phyloP scores from a whole-genome alignment of 768 basidiomycete species.

The Mycena rosella region DNA sequence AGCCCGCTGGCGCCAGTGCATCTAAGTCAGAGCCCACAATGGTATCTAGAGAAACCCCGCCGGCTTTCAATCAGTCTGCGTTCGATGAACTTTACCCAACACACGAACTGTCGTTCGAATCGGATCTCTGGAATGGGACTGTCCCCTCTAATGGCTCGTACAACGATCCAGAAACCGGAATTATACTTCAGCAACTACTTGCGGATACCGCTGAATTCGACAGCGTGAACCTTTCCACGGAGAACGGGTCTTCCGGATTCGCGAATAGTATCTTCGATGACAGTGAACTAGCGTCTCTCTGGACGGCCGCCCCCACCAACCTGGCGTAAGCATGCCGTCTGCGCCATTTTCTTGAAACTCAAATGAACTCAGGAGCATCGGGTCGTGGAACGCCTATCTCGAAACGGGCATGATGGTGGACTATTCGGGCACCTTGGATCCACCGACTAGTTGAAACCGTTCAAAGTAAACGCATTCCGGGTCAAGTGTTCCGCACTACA shows the following conservation, averaged over 20 bases:
- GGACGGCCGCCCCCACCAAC: conserved; percentile 17
- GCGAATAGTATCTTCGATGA: conserved; percentile 19
- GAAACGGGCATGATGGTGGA: neutral
- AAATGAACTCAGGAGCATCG: neutral
- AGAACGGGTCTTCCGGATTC: conserved; percentile 3
- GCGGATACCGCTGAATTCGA: conserved; percentile 11
- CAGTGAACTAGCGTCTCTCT: conserved; percentile 33
- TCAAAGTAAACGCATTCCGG: no score
- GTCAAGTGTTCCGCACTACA: no score
- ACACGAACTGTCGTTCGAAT: neutral
- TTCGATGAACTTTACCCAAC: neutral
- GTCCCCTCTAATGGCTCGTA: neutral
- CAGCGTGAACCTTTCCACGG: neutral
- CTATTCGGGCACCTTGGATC: no score
- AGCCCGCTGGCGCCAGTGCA: neutral
- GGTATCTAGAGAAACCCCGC: neutral
- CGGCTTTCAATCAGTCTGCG: neutral
- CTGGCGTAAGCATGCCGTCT: conserved; percentile 6
- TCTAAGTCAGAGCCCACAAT: neutral
- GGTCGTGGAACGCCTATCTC: conserved; percentile 10
- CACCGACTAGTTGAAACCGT: no score
- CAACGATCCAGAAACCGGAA: neutral
- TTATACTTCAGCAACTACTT: conserved; percentile 14
- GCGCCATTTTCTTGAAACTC: no score
- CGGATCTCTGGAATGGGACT: neutral